These are phyloP conservation scores for Talaromyces pinophilus DNA, from an alignment of 2,329 filamentous ascomycete species.

Conservation along the genomic window DNA sequence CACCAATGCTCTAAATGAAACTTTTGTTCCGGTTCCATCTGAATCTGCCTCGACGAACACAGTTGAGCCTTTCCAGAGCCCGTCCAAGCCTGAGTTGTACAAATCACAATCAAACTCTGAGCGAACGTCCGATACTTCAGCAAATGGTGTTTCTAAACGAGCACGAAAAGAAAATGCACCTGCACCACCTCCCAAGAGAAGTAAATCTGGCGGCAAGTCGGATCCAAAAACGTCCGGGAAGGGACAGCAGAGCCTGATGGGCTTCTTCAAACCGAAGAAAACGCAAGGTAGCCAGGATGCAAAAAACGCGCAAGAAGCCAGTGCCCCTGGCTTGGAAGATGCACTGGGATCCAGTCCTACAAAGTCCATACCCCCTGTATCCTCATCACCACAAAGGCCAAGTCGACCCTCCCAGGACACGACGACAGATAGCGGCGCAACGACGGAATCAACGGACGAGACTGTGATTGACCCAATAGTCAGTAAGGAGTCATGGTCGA, in stretches of 20 bases:
- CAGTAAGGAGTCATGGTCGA: constrained; percentile 81
- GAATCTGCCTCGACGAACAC: background rate
- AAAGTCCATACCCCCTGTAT: background rate
- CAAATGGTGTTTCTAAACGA: constrained; percentile 40
- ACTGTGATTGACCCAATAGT: constrained; percentile 67
- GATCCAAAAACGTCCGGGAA: constrained; percentile 37
- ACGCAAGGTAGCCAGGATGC: constrained; percentile 23
- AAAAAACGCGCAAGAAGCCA: background rate
- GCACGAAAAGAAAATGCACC: constrained; percentile 25
- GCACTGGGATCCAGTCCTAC: constrained; percentile 5
- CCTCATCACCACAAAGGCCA: background rate
- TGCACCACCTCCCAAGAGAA: constrained; percentile 50
- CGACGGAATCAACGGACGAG: constrained; percentile 34
- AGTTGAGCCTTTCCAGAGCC: background rate
- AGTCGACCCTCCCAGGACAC: background rate
- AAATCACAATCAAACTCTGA: background rate
- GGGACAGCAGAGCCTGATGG: constrained; percentile 66
- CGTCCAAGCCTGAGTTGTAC: background rate
- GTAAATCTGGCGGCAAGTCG: constrained; percentile 46
- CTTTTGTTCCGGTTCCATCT: background rate
- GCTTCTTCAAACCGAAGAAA: constrained; percentile 72
- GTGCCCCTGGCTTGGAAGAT: background rate
- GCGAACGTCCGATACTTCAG: constrained; percentile 19
- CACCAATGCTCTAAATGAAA: constrained; percentile 5
- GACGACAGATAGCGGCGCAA: constrained; percentile 8